These are phyloP conservation scores for Diplodia corticola DNA, from an alignment of 2,329 filamentous ascomycete species.

Conservation along the genomic window DNA sequence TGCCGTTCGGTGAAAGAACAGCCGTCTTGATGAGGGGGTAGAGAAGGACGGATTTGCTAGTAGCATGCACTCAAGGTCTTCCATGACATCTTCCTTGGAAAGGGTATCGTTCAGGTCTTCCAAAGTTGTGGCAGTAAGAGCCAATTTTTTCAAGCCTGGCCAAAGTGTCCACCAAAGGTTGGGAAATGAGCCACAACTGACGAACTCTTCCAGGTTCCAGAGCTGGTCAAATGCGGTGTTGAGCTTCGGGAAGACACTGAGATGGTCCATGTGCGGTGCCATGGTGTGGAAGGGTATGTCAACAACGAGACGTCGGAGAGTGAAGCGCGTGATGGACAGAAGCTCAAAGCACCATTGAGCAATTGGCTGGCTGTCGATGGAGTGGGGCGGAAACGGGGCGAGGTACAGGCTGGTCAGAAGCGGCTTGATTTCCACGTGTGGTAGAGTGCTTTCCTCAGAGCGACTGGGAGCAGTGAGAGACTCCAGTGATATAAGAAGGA, in stretches of 20 bases:
- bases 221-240: slow-evolving; percentile 50
- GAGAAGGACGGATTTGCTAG: not conserved
- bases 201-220: slow-evolving; percentile 50
- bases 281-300: slow-evolving; percentile 52
- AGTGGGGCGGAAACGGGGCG: slow-evolving; percentile 32
- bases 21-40: not conserved
- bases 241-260: slow-evolving; percentile 41
- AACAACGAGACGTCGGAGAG: slow-evolving; percentile 50
- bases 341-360: slow-evolving; percentile 47
- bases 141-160: slow-evolving; percentile 46
- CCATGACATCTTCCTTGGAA: slow-evolving; percentile 36
- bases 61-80: slow-evolving; percentile 42
- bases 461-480: slow-evolving; percentile 27
- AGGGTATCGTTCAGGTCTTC: slow-evolving; percentile 34
- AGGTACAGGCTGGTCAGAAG: slow-evolving; percentile 42
- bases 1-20: not conserved
- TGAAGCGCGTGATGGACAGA: slow-evolving; percentile 43
- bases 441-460: not conserved
- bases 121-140: slow-evolving; percentile 46
- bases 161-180: slow-evolving; percentile 46
- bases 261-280: slow-evolving; percentile 46
- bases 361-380: slow-evolving; percentile 46
- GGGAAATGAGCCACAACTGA: slow-evolving; percentile 36
- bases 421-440: slow-evolving; percentile 5
- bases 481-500: slow-evolving; percentile 28